Percentiles rank a stretch among this genome's conserved stretches.
These are phyloP conservation scores for Fusarium domesticum DNA, from an alignment of 2,329 filamentous ascomycete species.

Conservation along the genomic window DNA sequence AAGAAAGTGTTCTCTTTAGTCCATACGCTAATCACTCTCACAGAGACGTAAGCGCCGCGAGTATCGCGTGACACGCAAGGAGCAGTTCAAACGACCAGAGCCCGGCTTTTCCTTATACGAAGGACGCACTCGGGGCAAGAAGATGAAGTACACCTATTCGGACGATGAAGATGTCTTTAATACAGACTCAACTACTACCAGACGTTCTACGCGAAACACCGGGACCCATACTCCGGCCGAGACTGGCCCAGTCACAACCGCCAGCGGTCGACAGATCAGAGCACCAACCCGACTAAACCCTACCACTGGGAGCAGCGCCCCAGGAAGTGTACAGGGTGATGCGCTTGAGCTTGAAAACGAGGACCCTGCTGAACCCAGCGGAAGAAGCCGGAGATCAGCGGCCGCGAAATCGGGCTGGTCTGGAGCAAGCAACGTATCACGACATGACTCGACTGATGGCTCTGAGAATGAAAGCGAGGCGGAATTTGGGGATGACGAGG, in stretches of 20 bases:
- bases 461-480: slow-evolving; percentile 69
- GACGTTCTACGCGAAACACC: slow-evolving; percentile 74
- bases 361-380: slow-evolving; percentile 41
- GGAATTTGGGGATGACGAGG: slow-evolving; percentile 72
- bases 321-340: slow-evolving; percentile 47
- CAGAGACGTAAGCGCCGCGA: slow-evolving; percentile 92
- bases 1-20: not conserved
- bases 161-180: slow-evolving; percentile 76
- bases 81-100: slow-evolving; percentile 82
- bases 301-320: slow-evolving; percentile 50
- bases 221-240: slow-evolving; percentile 71
- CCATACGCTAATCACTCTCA: slow-evolving; percentile 15
- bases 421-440: slow-evolving; percentile 33
- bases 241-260: slow-evolving; percentile 63
- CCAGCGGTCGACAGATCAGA: slow-evolving; percentile 82
- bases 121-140: slow-evolving; percentile 91
- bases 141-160: slow-evolving; percentile 93
- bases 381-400: slow-evolving; percentile 50
- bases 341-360: slow-evolving; percentile 40
- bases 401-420: slow-evolving; percentile 52
- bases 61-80: slow-evolving; percentile 81
- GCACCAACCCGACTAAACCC: slow-evolving; percentile 65
- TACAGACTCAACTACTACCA: slow-evolving; percentile 56
- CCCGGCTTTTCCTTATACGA: slow-evolving; percentile 92
- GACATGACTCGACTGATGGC: slow-evolving; percentile 47